phyloP scores from a whole-genome alignment of 2,329 filamentous ascomycete genomes.

The Colletotrichum tabaci region DNA sequence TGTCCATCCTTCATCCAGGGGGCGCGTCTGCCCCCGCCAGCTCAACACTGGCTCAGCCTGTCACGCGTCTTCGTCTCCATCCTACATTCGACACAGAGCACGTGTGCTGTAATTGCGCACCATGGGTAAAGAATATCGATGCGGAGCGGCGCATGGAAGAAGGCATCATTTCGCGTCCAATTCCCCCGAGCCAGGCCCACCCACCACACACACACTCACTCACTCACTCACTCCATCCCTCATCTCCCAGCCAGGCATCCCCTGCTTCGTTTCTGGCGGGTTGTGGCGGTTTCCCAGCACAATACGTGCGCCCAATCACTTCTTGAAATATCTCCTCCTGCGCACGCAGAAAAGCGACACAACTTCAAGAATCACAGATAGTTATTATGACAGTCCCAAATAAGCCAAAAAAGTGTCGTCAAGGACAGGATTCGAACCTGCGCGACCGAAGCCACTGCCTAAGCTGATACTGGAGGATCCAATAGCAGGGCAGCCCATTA shows the following conservation, averaged over 20 bases:
- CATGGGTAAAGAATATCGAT: neutral
- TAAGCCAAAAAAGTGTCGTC: neutral
- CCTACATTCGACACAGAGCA: no score
- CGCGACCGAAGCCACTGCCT: slow-evolving; percentile 43
- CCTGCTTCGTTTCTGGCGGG: neutral
- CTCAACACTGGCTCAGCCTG: no score
- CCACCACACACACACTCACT: neutral
- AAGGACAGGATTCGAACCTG: slow-evolving; percentile 43
- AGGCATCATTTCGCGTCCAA: neutral
- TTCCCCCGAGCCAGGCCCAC: slow-evolving; percentile 1
- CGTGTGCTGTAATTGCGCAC: no score
- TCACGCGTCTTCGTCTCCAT: no score
- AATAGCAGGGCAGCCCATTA: slow-evolving; percentile 43
- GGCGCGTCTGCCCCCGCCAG: no score
- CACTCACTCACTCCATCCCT: no score
- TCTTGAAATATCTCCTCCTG: no score
- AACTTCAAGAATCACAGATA: neutral
- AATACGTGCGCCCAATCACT: neutral
- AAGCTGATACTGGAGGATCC: neutral
- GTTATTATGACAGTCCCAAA: no score
- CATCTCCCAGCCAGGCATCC: neutral
- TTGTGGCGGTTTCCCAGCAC: no score
- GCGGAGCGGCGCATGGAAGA: neutral
- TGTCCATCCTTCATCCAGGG: neutral
- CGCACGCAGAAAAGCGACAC: neutral